Evolutionary conservation across 805 yeast genomes (phyloP).

Genomic region (Trichomonascus vanleenenianus): DNA sequence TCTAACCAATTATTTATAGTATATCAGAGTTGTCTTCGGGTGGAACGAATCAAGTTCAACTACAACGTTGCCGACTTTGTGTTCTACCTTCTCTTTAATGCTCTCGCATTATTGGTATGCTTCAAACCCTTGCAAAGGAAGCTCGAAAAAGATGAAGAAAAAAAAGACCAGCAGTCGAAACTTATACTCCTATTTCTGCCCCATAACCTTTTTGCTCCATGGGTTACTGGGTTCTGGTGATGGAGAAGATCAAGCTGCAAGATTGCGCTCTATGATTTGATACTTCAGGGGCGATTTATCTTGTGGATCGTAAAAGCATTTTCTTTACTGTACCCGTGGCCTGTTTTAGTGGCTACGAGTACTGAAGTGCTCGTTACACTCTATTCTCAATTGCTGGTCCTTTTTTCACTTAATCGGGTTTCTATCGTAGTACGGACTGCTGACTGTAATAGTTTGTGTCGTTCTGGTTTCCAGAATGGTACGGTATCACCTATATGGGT

Average conservation of each 20-base stretch:
- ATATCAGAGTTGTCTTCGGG: slow-evolving; percentile 16
- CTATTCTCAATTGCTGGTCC: neutral
- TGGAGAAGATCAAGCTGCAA: slow-evolving; percentile 28
- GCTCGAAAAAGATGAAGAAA: neutral
- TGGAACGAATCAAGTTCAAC: slow-evolving; percentile 18
- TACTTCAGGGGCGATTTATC: slow-evolving; percentile 14
- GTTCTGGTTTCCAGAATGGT: slow-evolving; percentile 9
- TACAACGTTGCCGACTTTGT: slow-evolving; percentile 18
- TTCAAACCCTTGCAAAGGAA: neutral
- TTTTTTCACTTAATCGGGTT: neutral
- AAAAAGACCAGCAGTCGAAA: neutral
- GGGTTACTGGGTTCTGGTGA: slow-evolving; percentile 28
- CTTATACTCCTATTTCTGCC: slow-evolving; percentile 29
- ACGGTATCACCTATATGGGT: slow-evolving; percentile 17
- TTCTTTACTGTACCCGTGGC: neutral
- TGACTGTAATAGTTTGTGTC: slow-evolving; percentile 14
- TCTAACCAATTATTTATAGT: slow-evolving; percentile 8
- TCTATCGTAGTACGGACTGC: neutral
- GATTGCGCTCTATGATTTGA: slow-evolving; percentile 15
- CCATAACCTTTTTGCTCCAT: slow-evolving; percentile 21
- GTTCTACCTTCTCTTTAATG: slow-evolving; percentile 18
- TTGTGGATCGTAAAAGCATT: slow-evolving; percentile 17
- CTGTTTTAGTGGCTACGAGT: neutral
- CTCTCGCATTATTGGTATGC: slow-evolving; percentile 19
- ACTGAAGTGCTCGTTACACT: neutral